phyloP scores from a whole-genome alignment of 1,139 yeast species.

The Scheffersomyces insectosa region DNA sequence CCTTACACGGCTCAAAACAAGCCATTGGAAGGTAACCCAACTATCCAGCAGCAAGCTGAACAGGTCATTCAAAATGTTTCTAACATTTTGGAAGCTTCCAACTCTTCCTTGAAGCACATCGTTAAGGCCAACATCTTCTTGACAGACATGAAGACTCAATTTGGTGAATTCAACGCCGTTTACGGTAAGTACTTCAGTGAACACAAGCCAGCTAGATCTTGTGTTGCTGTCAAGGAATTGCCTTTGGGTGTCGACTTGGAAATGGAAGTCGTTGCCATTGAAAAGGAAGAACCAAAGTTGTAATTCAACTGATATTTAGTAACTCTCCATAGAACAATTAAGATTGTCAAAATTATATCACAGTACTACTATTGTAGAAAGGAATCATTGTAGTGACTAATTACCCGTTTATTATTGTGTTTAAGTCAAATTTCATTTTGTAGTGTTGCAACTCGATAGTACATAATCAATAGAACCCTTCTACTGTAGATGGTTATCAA shows the following conservation, averaged over 20 bases:
- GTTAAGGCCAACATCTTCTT: constrained; percentile 87
- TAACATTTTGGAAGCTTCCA: constrained; percentile 76
- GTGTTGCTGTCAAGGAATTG: constrained; percentile 86
- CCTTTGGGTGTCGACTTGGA: constrained; percentile 81
- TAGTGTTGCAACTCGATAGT: too few species aligned
- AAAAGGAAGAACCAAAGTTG: constrained; percentile 44
- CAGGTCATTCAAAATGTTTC: constrained; percentile 78
- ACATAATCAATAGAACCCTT: too few species aligned
- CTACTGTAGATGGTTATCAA: neutral
- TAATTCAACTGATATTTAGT: constrained; percentile 15
- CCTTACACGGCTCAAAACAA: constrained; percentile 85
- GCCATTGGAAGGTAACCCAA: constrained; percentile 67
- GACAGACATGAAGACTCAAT: constrained; percentile 77
- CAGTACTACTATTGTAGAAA: neutral
- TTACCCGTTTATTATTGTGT: neutral
- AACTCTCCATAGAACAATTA: neutral
- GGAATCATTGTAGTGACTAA: neutral
- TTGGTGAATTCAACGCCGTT: constrained; percentile 78
- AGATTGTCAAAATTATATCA: neutral
- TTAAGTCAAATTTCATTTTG: too few species aligned
- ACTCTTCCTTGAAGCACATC: constrained; percentile 76
- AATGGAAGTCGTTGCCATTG: constrained; percentile 80
- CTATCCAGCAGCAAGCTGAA: constrained; percentile 78
- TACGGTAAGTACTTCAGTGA: constrained; percentile 76
- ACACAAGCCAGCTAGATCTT: constrained; percentile 94